Base-by-base conservation (phyloP, 352 stramenopile species). In the Pythium monospermum region DNA sequence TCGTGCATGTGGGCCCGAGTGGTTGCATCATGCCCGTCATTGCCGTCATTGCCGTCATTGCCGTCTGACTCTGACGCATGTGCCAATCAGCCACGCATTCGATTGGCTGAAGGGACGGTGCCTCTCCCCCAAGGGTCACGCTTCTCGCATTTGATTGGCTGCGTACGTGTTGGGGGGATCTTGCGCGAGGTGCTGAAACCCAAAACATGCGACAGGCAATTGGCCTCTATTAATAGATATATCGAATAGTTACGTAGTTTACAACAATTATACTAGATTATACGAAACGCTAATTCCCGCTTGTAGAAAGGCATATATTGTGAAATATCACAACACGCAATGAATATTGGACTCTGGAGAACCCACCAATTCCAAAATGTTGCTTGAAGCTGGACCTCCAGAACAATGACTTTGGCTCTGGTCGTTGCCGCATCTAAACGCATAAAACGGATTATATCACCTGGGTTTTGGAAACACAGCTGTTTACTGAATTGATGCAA, bases 61-160 rank as follows among this genome's bases (percentile, higher is more conserved):
- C n/a, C n/a, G n/a, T n/a, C n/a, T n/a, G n/a, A n/a, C n/a, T n/a
- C n/a, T n/a, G n/a, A n/a, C n/a, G n/a, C n/a, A n/a, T n/a, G n/a
- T n/a, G n/a, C n/a, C n/a, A n/a, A n/a, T n/a, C n/a, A n/a, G n/a
- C n/a, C n/a, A n/a, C n/a, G n/a, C 3, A 32, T 63, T 19, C 53
- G 38, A 63, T 63, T 63, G 55, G 55, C 35, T 48, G 21, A 26
- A 63, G 57, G 57, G 23, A 8, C 1, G 36, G 38, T 43, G 57
- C 57, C 57, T 52, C 45, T 39, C 54, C 22, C 15, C 37, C 57
- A 51, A 31, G 37, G 16, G 31, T n/a, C 19, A 26, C 10, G 15
- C 22, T 12, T 10, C 7, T 5, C 15, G 2, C 19, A 33, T 38
- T 36, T 41, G 42, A 57, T 63, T 57, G 55, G 55, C 42, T 26